These are phyloP conservation scores for Russula griseocarnosa DNA, from an alignment of 768 basidiomycete genomes.

Conservation along the genomic window DNA sequence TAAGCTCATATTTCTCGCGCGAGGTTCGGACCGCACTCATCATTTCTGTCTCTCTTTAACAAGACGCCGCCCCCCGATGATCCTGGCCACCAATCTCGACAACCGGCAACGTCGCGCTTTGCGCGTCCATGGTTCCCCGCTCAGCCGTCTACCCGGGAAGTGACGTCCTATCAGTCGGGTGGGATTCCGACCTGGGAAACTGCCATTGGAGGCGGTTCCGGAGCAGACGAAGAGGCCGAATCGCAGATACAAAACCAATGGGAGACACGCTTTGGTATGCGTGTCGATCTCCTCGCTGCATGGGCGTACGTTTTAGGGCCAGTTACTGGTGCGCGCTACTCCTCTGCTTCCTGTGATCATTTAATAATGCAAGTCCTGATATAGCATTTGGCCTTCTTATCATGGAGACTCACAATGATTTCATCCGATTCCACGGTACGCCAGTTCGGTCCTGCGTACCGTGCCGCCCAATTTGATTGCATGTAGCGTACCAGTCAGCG, in stretches of 20 bases:
- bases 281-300: constrained; percentile 64
- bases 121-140: constrained; percentile 53
- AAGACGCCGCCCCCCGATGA: constrained; percentile 62
- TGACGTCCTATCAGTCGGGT: constrained; percentile 66
- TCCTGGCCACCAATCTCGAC: constrained; percentile 33
- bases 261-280: constrained; percentile 65
- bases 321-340: constrained; percentile 53
- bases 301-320: constrained; percentile 66
- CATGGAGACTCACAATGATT: constrained; percentile 74
- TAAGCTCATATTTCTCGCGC: constrained; percentile 33
- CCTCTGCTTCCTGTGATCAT: constrained; percentile 51
- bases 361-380: constrained; percentile 56
- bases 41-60: not conserved
- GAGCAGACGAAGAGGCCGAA: constrained; percentile 39
- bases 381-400: constrained; percentile 61
- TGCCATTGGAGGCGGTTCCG: constrained; percentile 40
- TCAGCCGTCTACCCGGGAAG: constrained; percentile 33
- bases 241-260: constrained; percentile 49
- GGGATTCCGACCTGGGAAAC: constrained; percentile 55
- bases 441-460: constrained; percentile 9
- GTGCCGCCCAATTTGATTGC: constrained; percentile 17
- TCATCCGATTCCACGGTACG: constrained; percentile 73
- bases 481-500: constrained; percentile 73
- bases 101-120: constrained; percentile 32
- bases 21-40: constrained; percentile 7